Base-by-base conservation (phyloP, 2,329 filamentous ascomycete genomes). In the Trichoderma simmonsii region DNA sequence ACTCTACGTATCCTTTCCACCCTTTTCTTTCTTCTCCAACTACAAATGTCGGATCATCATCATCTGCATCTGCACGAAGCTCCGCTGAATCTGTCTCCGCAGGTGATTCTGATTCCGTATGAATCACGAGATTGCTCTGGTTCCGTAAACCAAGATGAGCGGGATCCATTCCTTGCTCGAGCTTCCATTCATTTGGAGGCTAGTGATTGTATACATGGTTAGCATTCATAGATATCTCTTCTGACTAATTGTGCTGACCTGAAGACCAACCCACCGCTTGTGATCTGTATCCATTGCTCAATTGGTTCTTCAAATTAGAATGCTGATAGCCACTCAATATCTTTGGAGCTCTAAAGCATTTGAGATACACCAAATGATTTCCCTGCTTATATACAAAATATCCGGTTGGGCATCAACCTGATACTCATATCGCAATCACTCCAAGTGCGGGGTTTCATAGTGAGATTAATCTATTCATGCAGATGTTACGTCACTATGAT, bases 1-100 rank as follows among this genome's bases (percentile, higher is more conserved):
- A 92, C 76, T 92, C 90, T 6, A 93, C 84, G 73, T 63, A 63
- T 36, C 60, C 60, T 28, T 63, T 63, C 60, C 60, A 63, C 2
- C 60, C 60, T 43, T 63, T 63, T 7, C 60, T 63, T 15, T 63
- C 60, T n/a, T 63, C 60, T 14, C 15, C 34, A 18, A 63, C 34
- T 9, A 63, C 34, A n/a, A 63, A 63, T n/a, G 60, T n/a, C 1
- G 34, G 34, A 28, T 63, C 60, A 28, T 62, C 34, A n/a, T 63
- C 21, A 26, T 28, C 34, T 4, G 24, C 60, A 18, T 63, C 60
- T 28, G 34, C 14, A n/a, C 24, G 34, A 30, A 63, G 34, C 8
- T 63, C 34, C 18, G 60, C 24, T 28, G 34, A 43, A 18, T 63
- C n/a, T 12, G 34, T 63, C 14, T 15, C 60, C 7, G 60, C n/a